Base-by-base conservation (phyloP, 2,329 filamentous ascomycete genomes). In the Zopfia rhizophila region DNA sequence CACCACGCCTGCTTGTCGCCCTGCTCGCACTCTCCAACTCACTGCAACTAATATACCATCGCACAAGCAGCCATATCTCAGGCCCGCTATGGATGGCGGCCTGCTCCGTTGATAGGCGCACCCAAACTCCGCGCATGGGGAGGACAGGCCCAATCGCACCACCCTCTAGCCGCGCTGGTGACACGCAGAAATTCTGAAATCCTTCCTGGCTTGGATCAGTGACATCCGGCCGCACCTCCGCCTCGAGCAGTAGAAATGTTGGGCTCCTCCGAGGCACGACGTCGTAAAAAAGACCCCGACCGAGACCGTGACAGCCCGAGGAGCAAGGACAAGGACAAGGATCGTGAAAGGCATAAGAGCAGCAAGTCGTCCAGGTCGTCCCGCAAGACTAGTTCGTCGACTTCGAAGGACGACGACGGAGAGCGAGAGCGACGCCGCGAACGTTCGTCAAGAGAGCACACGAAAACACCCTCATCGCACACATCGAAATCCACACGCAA, bases 211-310 rank as follows among this genome's bases (percentile, higher is more conserved):
- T 43, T 55, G 56, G 49, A 42, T 40, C 53, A 56, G 56, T 59
- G 45, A 51, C 55, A 57, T 53, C 53, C 30, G 51, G 44, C 48
- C 48, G 46, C 38, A 51, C 45, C 49, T 53, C 51, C 47, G 24
- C 48, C 46, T 27, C 41, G 38, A 45, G 24, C 30, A 30, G 42
- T 37, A 49, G 39, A 53, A 46, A 70, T 67, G 60, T 51, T 62
- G 56, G 59, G 55, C 57, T 60, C 64, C 33, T 66, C 66, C 31
- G 67, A 72, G 53, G 47, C 60, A 46, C 66, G 69, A 40, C 72
- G 72, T 48, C 69, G 69, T 53, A 70, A 65, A 44, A 73, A 72
- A 51, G 69, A 68, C 35, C 51, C 53, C 28, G 67, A 72, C 25
- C 53, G 55, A 23, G 58, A 63, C 27, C 65, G 66, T 28, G 60